Base-by-base conservation (phyloP, 148 eudicot species). In the Euryodendron excelsum region DNA sequence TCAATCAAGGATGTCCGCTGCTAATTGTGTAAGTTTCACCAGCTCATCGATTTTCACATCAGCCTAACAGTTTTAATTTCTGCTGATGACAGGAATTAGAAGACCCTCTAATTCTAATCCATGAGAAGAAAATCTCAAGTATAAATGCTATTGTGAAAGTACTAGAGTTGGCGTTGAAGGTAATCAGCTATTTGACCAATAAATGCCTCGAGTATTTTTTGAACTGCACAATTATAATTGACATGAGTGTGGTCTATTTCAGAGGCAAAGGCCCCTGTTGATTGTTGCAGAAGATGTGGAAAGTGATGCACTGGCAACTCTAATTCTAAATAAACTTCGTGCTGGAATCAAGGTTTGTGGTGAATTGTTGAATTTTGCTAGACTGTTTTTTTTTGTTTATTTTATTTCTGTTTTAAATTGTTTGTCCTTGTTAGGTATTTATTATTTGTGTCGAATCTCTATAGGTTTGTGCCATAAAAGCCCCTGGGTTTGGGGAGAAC, bases 401-500 rank as follows among this genome's bases (percentile, higher is more conserved):
- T 12, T 13, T 41, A 14, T 41, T 63, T 44, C 18, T 8, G 7
- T 9, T 41, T 41, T 41, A 41, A 41, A 41, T 41, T 41, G 45
- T 41, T 41, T 41, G 45, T 41, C 45, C 45, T 9, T 41, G 5
- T 41, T 41, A 3, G 45, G 8, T 41, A 9, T 41, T 41, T 41
- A 18, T 58, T 59, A 20, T 13, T 39, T 56, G 56, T 11, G 37
- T 13, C 59, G 36, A 25, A 1, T 79, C 27, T 74, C 15, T 60
- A 36, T 79, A 95, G 97, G 88, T 93, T 68, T 96, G 97, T 88
- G 98, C 98, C 60, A 78, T 96, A 52, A 96, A 93, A 84, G 98
- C 98, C 52, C 99, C 98, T 63, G 99, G 98, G 10, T 96, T 93
- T 80, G 98, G 97, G 59, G 99, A 96, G 78, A 93, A 91, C 64